A percentile compares a stretch with the other conserved stretches of the same genome.
Conservation (phyloP, 2,329 filamentous ascomycete species). For the Aspergillus tanneri region DNA sequence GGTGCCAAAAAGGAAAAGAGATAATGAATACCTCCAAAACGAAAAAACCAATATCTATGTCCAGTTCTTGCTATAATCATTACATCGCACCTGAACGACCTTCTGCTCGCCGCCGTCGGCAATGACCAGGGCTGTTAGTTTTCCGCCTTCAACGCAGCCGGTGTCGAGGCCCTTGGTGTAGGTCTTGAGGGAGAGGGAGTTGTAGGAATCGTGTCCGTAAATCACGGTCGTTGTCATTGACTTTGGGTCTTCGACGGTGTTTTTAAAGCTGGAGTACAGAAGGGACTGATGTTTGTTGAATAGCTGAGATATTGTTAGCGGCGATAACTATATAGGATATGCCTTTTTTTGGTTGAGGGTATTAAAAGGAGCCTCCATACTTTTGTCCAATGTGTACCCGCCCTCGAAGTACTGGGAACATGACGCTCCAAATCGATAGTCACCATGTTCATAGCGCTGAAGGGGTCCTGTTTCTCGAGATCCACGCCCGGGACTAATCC, state of each 20-base stretch:
- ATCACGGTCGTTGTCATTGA: slow-evolving; percentile 64
- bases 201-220: slow-evolving; percentile 82
- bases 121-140: slow-evolving; percentile 75
- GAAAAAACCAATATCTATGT: not conserved
- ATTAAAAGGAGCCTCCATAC: slow-evolving; percentile 31
- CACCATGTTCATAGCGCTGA: slow-evolving; percentile 89
- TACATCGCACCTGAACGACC: slow-evolving; percentile 46
- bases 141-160: slow-evolving; percentile 72
- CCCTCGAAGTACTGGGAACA: slow-evolving; percentile 53
- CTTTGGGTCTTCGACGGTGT: slow-evolving; percentile 18
- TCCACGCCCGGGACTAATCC: slow-evolving; percentile 76
- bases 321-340: no score
- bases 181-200: slow-evolving; percentile 63
- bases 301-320: slow-evolving; percentile 32
- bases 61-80: slow-evolving; percentile 27
- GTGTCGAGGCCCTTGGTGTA: slow-evolving; percentile 86
- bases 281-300: slow-evolving; percentile 52
- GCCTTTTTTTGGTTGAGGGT: no score
- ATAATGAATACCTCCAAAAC: not conserved
- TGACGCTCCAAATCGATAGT: slow-evolving; percentile 66
- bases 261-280: slow-evolving; percentile 23
- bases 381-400: slow-evolving; percentile 67
- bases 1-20: not conserved
- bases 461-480: slow-evolving; percentile 70
- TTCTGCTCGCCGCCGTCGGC: slow-evolving; percentile 52